Percentiles rank a stretch among this genome's conserved stretches.
phyloP scores from a whole-genome alignment of 1,139 yeast genomes.

The Arxiozyma slooffiae region DNA sequence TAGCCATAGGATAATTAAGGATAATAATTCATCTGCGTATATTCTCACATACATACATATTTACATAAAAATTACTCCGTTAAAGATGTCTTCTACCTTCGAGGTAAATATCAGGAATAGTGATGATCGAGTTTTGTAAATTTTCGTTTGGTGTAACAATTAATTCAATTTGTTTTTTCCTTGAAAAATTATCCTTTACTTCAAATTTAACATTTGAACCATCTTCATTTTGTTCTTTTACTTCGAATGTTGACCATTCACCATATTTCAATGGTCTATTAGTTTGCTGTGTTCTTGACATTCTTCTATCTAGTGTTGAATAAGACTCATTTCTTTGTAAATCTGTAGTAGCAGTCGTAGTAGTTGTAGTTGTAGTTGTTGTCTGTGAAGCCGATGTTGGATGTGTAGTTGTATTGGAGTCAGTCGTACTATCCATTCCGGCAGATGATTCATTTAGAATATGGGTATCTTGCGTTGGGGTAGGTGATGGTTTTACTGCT shows the following conservation, averaged over 20 bases:
- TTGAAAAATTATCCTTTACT: not conserved
- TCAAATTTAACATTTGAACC: not conserved
- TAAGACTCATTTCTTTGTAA: not conserved
- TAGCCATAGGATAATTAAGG: not conserved
- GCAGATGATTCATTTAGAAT: not conserved
- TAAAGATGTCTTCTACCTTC: not conserved
- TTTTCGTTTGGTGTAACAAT: not conserved
- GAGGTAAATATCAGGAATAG: not conserved
- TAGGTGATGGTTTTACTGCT: slow-evolving; percentile 1
- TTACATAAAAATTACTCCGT: not conserved
- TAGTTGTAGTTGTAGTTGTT: not conserved
- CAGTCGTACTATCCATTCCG: not conserved
- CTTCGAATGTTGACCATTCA: not conserved
- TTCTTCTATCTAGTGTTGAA: not conserved
- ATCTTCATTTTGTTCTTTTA: not conserved
- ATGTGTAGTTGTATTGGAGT: not conserved
- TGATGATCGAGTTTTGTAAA: not conserved
- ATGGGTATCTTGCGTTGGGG: slow-evolving; percentile 1
- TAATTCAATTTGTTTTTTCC: not conserved
- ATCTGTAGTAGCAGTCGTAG: too few species aligned
- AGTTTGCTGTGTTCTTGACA: not conserved
- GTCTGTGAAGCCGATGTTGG: not conserved
- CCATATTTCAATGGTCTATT: not conserved
- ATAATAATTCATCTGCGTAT: not conserved
- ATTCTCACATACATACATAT: not conserved